Evolutionary conservation across 129 eudicot species (phyloP).

Genomic region (Ambrosia artemisiifolia): DNA sequence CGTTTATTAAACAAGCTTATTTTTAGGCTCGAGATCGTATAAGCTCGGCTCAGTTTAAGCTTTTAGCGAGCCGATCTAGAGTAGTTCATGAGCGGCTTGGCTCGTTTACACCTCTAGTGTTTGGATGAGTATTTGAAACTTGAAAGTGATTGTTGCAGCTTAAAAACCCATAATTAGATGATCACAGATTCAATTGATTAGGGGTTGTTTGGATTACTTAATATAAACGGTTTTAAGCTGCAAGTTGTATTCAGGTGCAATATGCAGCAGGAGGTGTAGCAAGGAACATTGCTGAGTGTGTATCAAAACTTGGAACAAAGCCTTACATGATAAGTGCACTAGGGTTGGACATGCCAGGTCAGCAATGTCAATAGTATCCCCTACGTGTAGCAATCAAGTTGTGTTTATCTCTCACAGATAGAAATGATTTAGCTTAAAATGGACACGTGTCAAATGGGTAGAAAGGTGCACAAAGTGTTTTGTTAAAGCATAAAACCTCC

Average conservation of each 20-base stretch:
- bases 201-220: not conserved
- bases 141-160: no score
- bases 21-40: no score
- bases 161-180: no score
- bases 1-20: no score
- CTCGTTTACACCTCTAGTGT: no score
- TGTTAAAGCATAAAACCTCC: not conserved
- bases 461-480: not conserved
- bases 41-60: no score
- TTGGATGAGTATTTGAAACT: no score
- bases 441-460: not conserved
- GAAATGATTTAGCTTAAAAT: not conserved
- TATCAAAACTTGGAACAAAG: conserved; percentile 77
- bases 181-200: not conserved
- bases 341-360: conserved; percentile 91
- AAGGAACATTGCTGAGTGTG: conserved; percentile 89
- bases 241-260: conserved; percentile 38
- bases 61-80: no score
- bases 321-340: conserved; percentile 85
- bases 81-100: no score
- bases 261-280: conserved; percentile 91
- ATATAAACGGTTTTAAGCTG: not conserved
- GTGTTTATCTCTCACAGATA: not conserved
- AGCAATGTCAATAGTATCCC: not conserved
- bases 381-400: not conserved